Conservation (phyloP, 805 yeast species). For the Myxozyma neotropica region DNA sequence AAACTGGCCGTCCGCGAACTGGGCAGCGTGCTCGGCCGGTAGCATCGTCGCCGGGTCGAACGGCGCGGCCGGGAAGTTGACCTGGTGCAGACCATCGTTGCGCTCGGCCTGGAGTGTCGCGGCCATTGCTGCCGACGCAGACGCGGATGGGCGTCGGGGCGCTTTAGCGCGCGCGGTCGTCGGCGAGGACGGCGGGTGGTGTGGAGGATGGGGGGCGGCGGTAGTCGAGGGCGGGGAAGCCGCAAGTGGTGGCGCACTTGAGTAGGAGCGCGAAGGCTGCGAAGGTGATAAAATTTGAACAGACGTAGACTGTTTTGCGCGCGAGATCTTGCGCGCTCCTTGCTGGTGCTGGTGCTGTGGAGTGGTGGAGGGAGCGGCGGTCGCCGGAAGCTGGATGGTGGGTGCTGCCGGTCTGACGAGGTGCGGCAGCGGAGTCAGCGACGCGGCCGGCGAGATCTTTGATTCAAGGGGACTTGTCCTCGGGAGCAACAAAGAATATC, state of each 20-base stretch:
- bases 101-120: conserved; percentile 8
- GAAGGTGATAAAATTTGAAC: no score
- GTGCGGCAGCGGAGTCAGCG: neutral
- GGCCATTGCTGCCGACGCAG: neutral
- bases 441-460: neutral
- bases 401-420: no score
- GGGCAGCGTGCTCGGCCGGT: conserved; percentile 32
- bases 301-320: no score
- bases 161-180: neutral
- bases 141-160: conserved; percentile 3
- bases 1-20: conserved; percentile 16
- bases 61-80: conserved; percentile 28
- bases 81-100: conserved; percentile 20
- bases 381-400: no score
- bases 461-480: neutral
- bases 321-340: neutral
- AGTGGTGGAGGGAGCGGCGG: no score
- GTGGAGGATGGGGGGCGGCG: neutral
- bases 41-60: conserved; percentile 24
- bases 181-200: neutral
- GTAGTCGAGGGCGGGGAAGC: conserved; percentile 2
- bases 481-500: neutral
- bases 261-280: neutral
- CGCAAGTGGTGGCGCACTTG: neutral
- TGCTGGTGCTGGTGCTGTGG: neutral